Base-by-base conservation (phyloP, 495 filamentous ascomycete species). In the Penicillium cataractarum region DNA sequence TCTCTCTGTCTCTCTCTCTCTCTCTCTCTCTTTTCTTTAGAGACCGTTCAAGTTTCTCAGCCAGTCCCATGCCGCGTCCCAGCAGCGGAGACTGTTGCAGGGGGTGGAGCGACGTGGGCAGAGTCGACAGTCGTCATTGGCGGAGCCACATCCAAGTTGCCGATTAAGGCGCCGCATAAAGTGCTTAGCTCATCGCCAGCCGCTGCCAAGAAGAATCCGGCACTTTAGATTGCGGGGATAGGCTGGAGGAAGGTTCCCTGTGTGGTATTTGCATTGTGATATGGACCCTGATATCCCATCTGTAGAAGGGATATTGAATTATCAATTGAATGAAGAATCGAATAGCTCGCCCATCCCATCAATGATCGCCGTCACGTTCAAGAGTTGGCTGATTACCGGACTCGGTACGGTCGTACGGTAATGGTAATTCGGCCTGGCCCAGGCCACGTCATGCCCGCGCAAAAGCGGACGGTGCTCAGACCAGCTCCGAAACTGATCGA, bases 401-500 rank as follows among this genome's bases (percentile, higher is more conserved):
- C 19, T 15, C 3, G n/a, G 31, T 21, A 55, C 42, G 7, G 42
- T 39, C 12, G 40, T 62, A 62, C 60, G 60, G 60, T 62, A 62
- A n/a, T 62, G 31, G 60, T 57, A 62, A 62, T 62, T 56, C 60
- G 40, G 57, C 21, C 60, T 35, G 26, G 31, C 37, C 55, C 61
- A 63, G 61, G 61, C 61, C 61, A 63, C 55, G 61, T 58, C 61
- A 63, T 58, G 55, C 53, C 24, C 12, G 57, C 44, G 13, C n/a
- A 12, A 33, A n/a, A 51, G 31, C 29, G 57, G 17, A 26, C n/a
- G 32, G 57, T 31, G 57, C 57, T 51, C 57, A 51, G 57, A 58
- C 46, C 24, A 39, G n/a, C n/a, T n/a, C n/a, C n/a, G n/a, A n/a
- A n/a, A n/a, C n/a, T n/a, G n/a, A n/a, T n/a, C n/a, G n/a, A n/a